Evolutionary conservation across 768 basidiomycete genomes (phyloP).

Genomic region (Paxillus involutus): DNA sequence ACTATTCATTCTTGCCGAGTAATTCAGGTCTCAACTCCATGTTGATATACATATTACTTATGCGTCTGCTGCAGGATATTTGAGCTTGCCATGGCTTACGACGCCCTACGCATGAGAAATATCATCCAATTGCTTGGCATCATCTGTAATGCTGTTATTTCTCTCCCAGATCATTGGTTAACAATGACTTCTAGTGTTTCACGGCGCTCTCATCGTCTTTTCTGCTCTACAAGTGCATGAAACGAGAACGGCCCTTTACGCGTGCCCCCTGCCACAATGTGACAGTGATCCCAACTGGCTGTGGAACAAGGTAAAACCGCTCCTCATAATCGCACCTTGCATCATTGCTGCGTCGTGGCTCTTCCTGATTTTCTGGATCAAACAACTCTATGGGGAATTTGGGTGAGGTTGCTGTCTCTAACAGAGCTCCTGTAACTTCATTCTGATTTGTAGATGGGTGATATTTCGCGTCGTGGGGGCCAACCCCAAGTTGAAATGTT

Average conservation of each 20-base stretch:
- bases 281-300: slow-evolving; percentile 53
- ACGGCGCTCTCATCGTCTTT: slow-evolving; percentile 69
- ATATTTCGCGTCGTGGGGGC: slow-evolving; percentile 90
- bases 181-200: slow-evolving; percentile 50
- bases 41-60: slow-evolving; percentile 1
- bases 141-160: slow-evolving; percentile 46
- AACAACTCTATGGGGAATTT: slow-evolving; percentile 75
- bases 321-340: slow-evolving; percentile 72
- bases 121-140: slow-evolving; percentile 78
- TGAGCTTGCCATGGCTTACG: slow-evolving; percentile 76
- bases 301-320: slow-evolving; percentile 58
- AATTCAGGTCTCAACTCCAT: slow-evolving; percentile 20
- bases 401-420: slow-evolving; percentile 51
- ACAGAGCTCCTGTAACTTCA: neutral
- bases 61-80: slow-evolving; percentile 54
- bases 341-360: slow-evolving; percentile 69
- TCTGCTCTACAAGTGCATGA: slow-evolving; percentile 77
- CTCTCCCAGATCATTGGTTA: slow-evolving; percentile 1
- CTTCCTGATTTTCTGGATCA: slow-evolving; percentile 65
- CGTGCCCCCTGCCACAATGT: slow-evolving; percentile 34
- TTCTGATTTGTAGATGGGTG: slow-evolving; percentile 63
- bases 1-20: slow-evolving; percentile 83
- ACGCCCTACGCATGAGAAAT: slow-evolving; percentile 79
- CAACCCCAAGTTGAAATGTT: slow-evolving; percentile 82
- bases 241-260: slow-evolving; percentile 61